Evolutionary conservation across 2,329 filamentous ascomycete genomes (phyloP), one percentile per base, ranked within the genome.

Genomic region (Dothidotthia symphoricarpi): DNA sequence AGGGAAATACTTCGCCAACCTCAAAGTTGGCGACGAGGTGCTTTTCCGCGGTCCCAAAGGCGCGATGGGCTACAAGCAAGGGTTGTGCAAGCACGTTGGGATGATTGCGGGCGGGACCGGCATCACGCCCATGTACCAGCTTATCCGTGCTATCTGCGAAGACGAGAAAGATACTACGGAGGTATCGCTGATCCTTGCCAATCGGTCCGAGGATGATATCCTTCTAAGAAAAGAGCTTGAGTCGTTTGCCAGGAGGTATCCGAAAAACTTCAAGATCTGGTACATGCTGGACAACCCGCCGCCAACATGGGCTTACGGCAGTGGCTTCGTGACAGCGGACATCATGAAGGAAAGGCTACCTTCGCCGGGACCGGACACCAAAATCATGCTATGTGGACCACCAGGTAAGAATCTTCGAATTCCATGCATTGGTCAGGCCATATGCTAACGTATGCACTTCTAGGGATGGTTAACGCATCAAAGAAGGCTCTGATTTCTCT

Each of bases 101-200:
- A 80, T 81, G 76, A 53, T 80, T 1, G 75, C 74, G 2, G 76
- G 76, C 22, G 73, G 73, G 14, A 71, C 71, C 32, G 74, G 74
- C 10, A 75, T 76, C 41, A 76, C 77, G 1, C 77, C 77, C 3
- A 77, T 80, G 74, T 79, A 72, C 56, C 80, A 83, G 53, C 61
- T 84, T 6, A 81, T 83, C 52, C 75, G 79, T 3, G 78, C 78
- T 28, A 80, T 83, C 39, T 81, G 78, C 51, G 79, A 82, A 52
- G 75, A 83, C 36, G 67, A 74, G n/a, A 64, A 61, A 6, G 81
- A 84, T 44, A 69, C 67, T 1, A 83, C 81, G 0, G 62, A 77
- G 45, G 59, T 83, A 28, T 75, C 68, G 29, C 64, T 84, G 4
- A 60, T 84, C 19, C 82, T 81, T 43, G 81, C 77, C 19, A 83